phyloP scores from a whole-genome alignment of 179 eudicot species.

The Nepenthes alata region DNA sequence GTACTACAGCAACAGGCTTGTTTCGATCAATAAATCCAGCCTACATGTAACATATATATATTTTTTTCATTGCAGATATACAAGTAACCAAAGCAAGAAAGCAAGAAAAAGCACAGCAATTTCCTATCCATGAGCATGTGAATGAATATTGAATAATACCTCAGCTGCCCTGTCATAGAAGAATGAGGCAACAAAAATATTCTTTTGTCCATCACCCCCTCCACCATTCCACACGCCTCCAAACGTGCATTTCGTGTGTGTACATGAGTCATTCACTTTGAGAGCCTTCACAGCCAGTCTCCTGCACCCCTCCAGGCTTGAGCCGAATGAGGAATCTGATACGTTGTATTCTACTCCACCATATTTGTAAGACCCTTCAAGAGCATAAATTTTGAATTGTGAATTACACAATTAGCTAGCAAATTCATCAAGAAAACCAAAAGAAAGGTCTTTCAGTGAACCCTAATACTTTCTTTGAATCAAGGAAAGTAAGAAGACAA shows the following conservation, averaged over 20 bases:
- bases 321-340: constrained; percentile 51
- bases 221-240: constrained; percentile 96
- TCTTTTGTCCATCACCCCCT: constrained; percentile 84
- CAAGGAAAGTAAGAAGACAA: background rate
- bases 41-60: constrained; percentile 16
- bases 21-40: constrained; percentile 69
- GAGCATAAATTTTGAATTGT: background rate
- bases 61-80: too few species aligned
- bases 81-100: background rate
- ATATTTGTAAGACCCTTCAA: constrained; percentile 60
- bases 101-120: background rate
- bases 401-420: too few species aligned
- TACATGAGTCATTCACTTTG: constrained; percentile 68
- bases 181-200: constrained; percentile 86
- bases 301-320: constrained; percentile 47
- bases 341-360: constrained; percentile 47
- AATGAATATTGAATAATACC: constrained; percentile 27
- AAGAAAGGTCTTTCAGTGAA: background rate
- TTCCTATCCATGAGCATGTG: background rate
- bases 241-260: constrained; percentile 91
- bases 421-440: background rate
- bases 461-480: background rate
- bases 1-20: constrained; percentile 48
- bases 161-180: constrained; percentile 96
- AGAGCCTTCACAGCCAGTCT: constrained; percentile 50